Conservation (phyloP, 176 grass and related monocot species). For the Tuctoria greenei region DNA sequence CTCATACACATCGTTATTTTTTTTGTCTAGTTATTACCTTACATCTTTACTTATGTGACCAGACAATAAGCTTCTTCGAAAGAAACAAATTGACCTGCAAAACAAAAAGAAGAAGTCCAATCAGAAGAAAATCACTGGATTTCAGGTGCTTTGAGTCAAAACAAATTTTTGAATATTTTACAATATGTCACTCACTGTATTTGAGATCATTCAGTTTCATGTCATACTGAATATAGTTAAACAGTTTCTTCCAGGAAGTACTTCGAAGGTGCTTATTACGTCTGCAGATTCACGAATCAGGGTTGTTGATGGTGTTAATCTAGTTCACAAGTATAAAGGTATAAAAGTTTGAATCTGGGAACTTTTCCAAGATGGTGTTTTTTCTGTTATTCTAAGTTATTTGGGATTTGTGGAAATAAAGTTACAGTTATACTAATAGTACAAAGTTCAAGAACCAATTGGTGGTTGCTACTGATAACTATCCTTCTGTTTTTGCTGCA, state of each 20-base stretch:
- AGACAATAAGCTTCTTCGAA: conserved; percentile 92
- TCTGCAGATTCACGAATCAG: conserved; percentile 93
- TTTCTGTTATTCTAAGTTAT: background rate
- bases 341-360: background rate
- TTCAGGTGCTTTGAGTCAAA: conserved; percentile 59
- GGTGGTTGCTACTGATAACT: background rate
- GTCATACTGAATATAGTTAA: conserved; percentile 42
- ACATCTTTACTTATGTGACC: conserved; percentile 29
- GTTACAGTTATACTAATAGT: background rate
- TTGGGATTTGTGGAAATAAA: background rate
- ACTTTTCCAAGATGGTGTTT: conserved; percentile 1
- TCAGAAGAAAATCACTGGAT: conserved; percentile 97
- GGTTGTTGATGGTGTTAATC: conserved; percentile 64
- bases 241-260: conserved; percentile 85
- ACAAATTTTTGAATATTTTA: background rate
- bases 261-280: conserved; percentile 87
- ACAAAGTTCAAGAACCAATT: background rate
- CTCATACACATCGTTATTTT: conserved; percentile 13
- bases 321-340: conserved; percentile 99
- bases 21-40: conserved; percentile 23
- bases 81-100: conserved; percentile 77
- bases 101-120: conserved; percentile 96
- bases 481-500: conserved; percentile 3
- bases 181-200: background rate
- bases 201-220: conserved; percentile 16